phyloP scores from a whole-genome alignment of 345 rosid genomes.

The Lepidium africanum region DNA sequence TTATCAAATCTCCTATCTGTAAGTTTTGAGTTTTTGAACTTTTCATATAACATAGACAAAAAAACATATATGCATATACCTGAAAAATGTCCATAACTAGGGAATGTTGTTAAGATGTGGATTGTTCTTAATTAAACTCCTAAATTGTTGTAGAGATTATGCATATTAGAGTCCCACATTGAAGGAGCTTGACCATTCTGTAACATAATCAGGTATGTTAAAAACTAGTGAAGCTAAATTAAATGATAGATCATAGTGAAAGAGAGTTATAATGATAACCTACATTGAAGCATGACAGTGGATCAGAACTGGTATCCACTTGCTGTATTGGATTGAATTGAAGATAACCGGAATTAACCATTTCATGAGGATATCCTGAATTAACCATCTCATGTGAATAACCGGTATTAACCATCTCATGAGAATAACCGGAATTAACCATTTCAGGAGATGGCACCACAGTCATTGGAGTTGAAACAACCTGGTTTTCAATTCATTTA shows the following conservation, averaged over 20 bases:
- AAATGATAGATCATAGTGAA: neutral
- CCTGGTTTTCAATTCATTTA: constrained; percentile 2
- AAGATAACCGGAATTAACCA: constrained; percentile 31
- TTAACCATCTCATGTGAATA: constrained; percentile 17
- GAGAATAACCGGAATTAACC: constrained; percentile 15
- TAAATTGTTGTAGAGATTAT: constrained; percentile 50
- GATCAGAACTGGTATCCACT: constrained; percentile 38
- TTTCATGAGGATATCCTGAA: constrained; percentile 10
- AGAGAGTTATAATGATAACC: neutral
- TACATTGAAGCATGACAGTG: constrained; percentile 6
- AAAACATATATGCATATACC: constrained; percentile 30
- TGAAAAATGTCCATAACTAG: constrained; percentile 36
- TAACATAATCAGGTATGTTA: neutral
- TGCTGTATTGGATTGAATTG: constrained; percentile 50
- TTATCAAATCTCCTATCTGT: neutral
- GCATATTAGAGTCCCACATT: constrained; percentile 62
- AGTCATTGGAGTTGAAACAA: constrained; percentile 21
- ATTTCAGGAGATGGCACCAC: constrained; percentile 36
- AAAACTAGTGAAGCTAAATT: neutral
- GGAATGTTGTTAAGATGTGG: constrained; percentile 24
- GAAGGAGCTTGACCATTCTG: constrained; percentile 53
- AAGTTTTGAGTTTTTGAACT: neutral
- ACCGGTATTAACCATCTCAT: constrained; percentile 22
- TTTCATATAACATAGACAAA: neutral
- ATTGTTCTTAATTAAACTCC: constrained; percentile 45